These are phyloP conservation scores for Sugiyamaella americana DNA, from an alignment of 805 yeast genomes.

Conservation along the genomic window DNA sequence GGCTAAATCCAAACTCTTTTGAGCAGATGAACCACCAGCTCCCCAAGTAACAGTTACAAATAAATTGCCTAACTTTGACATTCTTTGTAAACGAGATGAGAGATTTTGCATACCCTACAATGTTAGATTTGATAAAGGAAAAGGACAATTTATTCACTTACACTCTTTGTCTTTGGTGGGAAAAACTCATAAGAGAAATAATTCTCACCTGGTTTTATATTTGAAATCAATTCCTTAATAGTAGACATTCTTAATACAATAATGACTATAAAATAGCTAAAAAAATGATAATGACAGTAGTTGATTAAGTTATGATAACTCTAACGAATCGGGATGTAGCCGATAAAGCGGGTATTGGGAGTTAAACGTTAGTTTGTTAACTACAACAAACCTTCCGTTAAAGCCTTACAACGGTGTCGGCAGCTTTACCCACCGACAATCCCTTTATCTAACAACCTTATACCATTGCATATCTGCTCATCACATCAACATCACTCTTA, in stretches of 20 bases:
- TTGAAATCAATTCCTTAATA: conserved; percentile 34
- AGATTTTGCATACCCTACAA: conserved; percentile 69
- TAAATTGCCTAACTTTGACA: conserved; percentile 81
- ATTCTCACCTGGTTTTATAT: conserved; percentile 45
- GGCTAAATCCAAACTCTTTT: conserved; percentile 80
- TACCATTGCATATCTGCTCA: too few relatives aligned
- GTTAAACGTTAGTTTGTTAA: too few relatives aligned
- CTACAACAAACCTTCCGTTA: too few relatives aligned
- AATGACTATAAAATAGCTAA: too few relatives aligned
- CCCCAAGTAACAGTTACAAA: conserved; percentile 98
- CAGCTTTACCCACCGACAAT: too few relatives aligned
- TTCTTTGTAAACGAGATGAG: conserved; percentile 78
- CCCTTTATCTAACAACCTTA: too few relatives aligned
- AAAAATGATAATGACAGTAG: too few relatives aligned
- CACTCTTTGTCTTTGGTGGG: conserved; percentile 89
- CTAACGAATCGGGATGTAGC: too few relatives aligned
- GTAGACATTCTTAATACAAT: conserved; percentile 7
- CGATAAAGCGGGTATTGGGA: too few relatives aligned
- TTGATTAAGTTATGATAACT: too few relatives aligned
- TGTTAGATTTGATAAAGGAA: conserved; percentile 1
- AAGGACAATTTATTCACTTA: conserved; percentile 21
- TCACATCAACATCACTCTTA: neutral
- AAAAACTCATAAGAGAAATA: conserved; percentile 90
- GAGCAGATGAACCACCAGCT: conserved; percentile 93
- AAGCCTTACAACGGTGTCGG: too few relatives aligned